These are phyloP conservation scores for Balakata baccata DNA, from an alignment of 345 rosid species.

Conservation along the genomic window DNA sequence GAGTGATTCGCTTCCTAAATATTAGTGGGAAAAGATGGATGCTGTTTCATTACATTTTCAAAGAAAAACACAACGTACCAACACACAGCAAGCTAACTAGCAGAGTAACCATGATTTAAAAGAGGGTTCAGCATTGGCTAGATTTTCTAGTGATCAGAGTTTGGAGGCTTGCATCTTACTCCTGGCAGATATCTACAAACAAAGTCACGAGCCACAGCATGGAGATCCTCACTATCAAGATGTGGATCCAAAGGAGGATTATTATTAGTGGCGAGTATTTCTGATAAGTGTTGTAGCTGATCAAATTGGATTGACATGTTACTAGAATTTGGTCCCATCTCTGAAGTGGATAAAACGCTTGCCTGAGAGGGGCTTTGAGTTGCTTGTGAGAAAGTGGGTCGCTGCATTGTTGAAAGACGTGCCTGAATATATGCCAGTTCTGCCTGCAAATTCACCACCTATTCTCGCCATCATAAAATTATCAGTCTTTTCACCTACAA, in stretches of 20 bases:
- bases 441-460: constrained; percentile 79
- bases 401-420: constrained; percentile 49
- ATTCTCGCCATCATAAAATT: not conserved
- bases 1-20: too few relatives aligned
- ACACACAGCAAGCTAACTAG: not conserved
- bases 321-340: constrained; percentile 27
- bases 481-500: not conserved
- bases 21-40: too few relatives aligned
- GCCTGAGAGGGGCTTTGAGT: constrained; percentile 14
- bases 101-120: not conserved
- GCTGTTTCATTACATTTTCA: too few relatives aligned
- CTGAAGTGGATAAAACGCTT: constrained; percentile 18
- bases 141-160: constrained; percentile 16
- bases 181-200: constrained; percentile 46
- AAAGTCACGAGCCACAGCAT: constrained; percentile 45
- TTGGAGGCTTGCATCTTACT: constrained; percentile 33
- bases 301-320: constrained; percentile 31
- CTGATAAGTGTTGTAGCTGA: constrained; percentile 13
- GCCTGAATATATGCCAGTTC: constrained; percentile 72
- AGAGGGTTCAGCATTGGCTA: not conserved
- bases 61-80: not conserved
- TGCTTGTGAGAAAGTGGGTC: constrained; percentile 20
- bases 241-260: constrained; percentile 23
- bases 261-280: constrained; percentile 5
- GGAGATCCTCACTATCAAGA: constrained; percentile 35